A percentile compares a stretch with the other conserved stretches of the same genome.
phyloP scores from a whole-genome alignment of 108 stramenopile genomes.

The Stephanodiscus triporus region DNA sequence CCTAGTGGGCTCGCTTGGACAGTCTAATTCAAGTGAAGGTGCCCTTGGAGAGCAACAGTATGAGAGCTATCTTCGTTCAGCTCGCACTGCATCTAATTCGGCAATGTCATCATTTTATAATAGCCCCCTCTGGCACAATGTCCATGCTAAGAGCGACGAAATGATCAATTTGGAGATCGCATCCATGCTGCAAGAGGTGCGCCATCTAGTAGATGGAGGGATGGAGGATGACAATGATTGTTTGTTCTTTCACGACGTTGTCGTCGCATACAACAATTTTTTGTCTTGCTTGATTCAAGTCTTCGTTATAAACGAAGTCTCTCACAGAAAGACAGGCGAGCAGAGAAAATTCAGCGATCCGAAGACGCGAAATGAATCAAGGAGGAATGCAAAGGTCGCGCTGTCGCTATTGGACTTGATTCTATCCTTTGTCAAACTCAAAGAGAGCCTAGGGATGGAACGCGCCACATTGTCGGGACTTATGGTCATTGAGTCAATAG shows the following conservation, averaged over 20 bases:
- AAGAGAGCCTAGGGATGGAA: constrained; percentile 75
- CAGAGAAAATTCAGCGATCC: constrained; percentile 5
- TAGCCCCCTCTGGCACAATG: neutral
- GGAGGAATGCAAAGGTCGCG: constrained; percentile 20
- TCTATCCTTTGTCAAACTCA: constrained; percentile 60
- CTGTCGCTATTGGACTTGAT: constrained; percentile 53
- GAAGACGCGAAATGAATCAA: constrained; percentile 1
- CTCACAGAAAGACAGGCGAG: neutral
- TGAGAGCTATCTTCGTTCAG: constrained; percentile 10
- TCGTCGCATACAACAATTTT: constrained; percentile 19
- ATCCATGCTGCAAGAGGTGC: neutral
- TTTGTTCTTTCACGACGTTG: constrained; percentile 16
- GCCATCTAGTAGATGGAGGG: constrained; percentile 24
- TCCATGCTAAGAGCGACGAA: neutral
- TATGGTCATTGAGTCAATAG: constrained; percentile 19
- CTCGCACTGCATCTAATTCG: constrained; percentile 27
- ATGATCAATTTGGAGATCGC: constrained; percentile 13
- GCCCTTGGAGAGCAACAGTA: neutral
- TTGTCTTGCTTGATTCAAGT: constrained; percentile 17
- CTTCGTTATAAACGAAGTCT: constrained; percentile 16
- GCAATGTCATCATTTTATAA: constrained; percentile 35
- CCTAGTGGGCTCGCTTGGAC: constrained; percentile 16
- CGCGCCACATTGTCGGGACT: constrained; percentile 61
- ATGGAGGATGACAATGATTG: constrained; percentile 7
- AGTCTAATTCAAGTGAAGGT: neutral